Base-by-base conservation (phyloP, 257 asterid species). In the Osmanthus fragrans region DNA sequence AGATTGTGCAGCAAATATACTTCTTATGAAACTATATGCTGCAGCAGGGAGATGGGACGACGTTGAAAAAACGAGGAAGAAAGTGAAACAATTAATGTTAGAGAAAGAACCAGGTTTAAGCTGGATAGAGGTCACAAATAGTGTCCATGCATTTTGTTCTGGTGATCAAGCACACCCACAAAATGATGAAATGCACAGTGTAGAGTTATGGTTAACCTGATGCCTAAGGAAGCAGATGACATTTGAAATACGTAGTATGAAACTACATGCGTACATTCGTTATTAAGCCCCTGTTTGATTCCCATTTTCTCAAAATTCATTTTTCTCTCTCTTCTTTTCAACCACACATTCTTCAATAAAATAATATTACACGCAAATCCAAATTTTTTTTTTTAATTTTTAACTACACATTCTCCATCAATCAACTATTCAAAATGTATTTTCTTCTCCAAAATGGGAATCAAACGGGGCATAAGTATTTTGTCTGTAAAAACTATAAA, bases 81-180 rank as follows among this genome's bases (percentile, higher is more conserved):
- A 80, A 75, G 84, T 89, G 78, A 89, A 88, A 74, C 80, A 45
- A 47, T 73, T 64, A 25, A 32, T 33, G 78, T 15, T 78, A 78
- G 94, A 84, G 16, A 94, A 89, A 79, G 92, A 90, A 18, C 94
- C 95, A 0, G 99, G 97, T 51, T 67, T 91, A 18, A 91, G 97
- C 83, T 91, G 96, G 96, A 85, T 86, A 74, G 94, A 91, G 81
- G 82, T 83, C 4, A 42, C 8, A 63, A 87, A 87, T 71, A 60
- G 58, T 79, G 68, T 87, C 13, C 87, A 84, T 10, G 88, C 85
- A 30, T 93, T 92, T 81, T 84, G 84, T 77, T 88, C 88, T 0
- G 88, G 92, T 13, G 96, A 90, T 85, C 85, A 78, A 75, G 76
- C 87, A 1, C 88, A 88, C 60, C 58, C 47, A 60, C 84, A 80